phyloP scores from a whole-genome alignment of 2,329 filamentous ascomycete species.

The Zymoseptoria pseudotritici region DNA sequence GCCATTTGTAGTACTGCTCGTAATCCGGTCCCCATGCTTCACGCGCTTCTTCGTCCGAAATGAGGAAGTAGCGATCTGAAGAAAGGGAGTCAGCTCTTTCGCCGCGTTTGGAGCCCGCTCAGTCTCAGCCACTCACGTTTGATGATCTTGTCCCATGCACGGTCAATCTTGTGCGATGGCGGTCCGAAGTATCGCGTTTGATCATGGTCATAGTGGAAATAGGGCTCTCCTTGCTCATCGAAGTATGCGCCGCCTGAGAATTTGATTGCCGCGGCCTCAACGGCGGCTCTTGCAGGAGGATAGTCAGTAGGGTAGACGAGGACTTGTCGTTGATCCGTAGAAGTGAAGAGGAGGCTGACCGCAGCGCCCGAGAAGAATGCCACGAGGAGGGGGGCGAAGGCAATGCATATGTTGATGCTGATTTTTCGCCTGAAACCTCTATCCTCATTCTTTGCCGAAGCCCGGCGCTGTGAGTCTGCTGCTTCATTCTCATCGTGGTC shows the following conservation, averaged over 20 bases:
- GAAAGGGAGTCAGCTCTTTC: not conserved
- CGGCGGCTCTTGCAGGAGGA: not conserved
- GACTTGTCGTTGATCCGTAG: not conserved
- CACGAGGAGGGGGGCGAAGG: not conserved
- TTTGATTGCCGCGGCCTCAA: not conserved
- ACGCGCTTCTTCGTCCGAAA: slow-evolving; percentile 14
- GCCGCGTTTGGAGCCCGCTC: not conserved
- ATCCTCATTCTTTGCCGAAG: not conserved
- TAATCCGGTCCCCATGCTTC: slow-evolving; percentile 10
- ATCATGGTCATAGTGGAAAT: not conserved
- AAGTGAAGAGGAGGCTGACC: not conserved
- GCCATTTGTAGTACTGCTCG: slow-evolving; percentile 2
- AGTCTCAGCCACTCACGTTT: not conserved
- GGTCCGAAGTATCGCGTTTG: not conserved
- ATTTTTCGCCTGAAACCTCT: not conserved
- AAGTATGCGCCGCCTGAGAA: slow-evolving; percentile 3
- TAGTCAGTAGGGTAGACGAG: slow-evolving; percentile 1
- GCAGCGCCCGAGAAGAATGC: not conserved
- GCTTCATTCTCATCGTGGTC: not conserved
- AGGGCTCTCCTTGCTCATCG: slow-evolving; percentile 4
- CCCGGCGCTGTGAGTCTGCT: not conserved
- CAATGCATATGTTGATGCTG: not conserved
- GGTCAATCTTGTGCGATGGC: slow-evolving; percentile 1
- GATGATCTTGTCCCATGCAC: slow-evolving; percentile 4
- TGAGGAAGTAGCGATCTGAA: slow-evolving; percentile 15